Base-by-base conservation (phyloP, 2,329 filamentous ascomycete genomes). In the Phyllosticta paracitricarpa region DNA sequence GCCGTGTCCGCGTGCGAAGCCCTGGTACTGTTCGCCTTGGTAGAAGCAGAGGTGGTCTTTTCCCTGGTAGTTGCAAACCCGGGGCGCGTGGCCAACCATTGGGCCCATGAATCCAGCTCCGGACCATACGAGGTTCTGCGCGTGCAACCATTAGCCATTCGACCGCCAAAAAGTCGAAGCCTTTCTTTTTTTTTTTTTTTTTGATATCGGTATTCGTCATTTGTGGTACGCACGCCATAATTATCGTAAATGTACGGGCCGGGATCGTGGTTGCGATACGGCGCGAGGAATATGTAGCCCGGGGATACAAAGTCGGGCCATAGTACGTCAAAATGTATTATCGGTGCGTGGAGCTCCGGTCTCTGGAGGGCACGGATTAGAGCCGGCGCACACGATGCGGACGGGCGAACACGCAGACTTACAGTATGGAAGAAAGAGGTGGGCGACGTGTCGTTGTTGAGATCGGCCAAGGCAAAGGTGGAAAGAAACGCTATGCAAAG, bases 211-310 rank as follows among this genome's bases (percentile, higher is more conserved):
- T 30, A 30, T 8, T 30, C n/a, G 40, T 48, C 40, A 48, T n/a
- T 48, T 14, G 10, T 40, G 10, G 54, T 24, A 61, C 71, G 57
- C 72, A 77, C 75, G 64, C 79, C 79, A 64, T 72, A 70, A 65
- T 77, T 79, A 66, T 81, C 79, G 65, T 79, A 81, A 25, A 81
- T 81, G 65, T 81, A 79, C 8, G 79, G 76, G 1, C 78, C 78
- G 8, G 78, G 75, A 63, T 80, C 79, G 61, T 75, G 66, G 40
- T 77, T 74, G 54, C 79, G 74, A 64, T 81, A 81, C 0, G 79
- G 79, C 17, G 77, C 76, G 54, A 81, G 69, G 63, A 81, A 81
- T 54, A 80, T 77, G 66, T 80, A 81, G 24, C 79, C 79, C 0
- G 79, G 64, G 17, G 64, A 62, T 30, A 65, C 59, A 17, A 65